These are phyloP conservation scores for Lyophyllum decastes DNA, from an alignment of 768 basidiomycete species.

Conservation along the genomic window DNA sequence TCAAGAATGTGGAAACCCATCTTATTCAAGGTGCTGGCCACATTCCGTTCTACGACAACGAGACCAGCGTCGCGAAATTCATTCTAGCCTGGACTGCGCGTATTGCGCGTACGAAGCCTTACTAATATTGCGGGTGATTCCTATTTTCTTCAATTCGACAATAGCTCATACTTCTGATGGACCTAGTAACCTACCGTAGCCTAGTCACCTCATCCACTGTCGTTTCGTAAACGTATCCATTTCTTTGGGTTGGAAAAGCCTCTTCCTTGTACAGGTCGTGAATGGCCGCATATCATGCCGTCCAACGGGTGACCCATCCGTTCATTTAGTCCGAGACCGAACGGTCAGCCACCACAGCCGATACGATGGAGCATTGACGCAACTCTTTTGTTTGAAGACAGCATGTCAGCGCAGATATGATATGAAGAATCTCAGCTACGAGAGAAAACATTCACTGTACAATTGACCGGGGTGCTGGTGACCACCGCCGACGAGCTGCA, in stretches of 20 bases:
- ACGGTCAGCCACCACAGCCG: neutral
- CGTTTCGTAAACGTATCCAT: neutral
- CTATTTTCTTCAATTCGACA: neutral
- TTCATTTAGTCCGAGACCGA: neutral
- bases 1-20: constrained; percentile 31
- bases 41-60: constrained; percentile 29
- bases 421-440: neutral
- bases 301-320: neutral
- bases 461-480: neutral
- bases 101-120: neutral
- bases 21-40: constrained; percentile 30
- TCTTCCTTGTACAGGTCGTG: neutral
- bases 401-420: neutral
- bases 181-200: too few relatives aligned
- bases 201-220: neutral
- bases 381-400: neutral
- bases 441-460: neutral
- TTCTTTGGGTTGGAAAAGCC: neutral
- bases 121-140: neutral
- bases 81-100: neutral
- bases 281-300: neutral
- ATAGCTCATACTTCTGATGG: neutral
- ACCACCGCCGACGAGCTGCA: neutral
- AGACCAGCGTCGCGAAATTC: neutral
- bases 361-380: neutral